phyloP scores from a whole-genome alignment of 2,329 filamentous ascomycete genomes.

The Coniochaeta pulveracea region DNA sequence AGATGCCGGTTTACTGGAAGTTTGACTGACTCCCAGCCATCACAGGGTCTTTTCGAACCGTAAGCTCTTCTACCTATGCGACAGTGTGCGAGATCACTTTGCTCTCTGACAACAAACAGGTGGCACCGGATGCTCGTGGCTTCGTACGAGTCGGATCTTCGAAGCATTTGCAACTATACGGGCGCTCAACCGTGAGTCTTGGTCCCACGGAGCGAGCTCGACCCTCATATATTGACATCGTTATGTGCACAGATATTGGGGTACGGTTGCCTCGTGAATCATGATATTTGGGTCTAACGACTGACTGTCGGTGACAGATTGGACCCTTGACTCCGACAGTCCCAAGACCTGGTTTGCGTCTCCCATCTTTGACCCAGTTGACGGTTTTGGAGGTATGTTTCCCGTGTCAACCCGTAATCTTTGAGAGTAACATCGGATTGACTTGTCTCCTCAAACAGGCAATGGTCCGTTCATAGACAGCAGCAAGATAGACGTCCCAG shows the following conservation, averaged over 20 bases:
- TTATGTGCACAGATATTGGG: constrained; percentile 1
- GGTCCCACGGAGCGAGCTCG: not conserved
- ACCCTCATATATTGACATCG: too few relatives aligned
- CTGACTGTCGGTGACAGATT: not conserved
- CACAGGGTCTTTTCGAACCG: constrained; percentile 1
- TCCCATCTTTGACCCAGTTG: constrained; percentile 13
- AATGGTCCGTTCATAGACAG: constrained; percentile 1
- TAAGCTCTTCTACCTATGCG: too few relatives aligned
- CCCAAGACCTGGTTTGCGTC: constrained; percentile 7
- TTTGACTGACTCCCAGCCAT: too few relatives aligned
- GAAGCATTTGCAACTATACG: not conserved
- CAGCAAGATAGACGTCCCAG: constrained; percentile 6
- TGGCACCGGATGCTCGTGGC: constrained; percentile 3
- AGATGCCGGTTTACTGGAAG: too few relatives aligned
- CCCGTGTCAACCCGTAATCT: not conserved
- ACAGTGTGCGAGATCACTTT: too few relatives aligned
- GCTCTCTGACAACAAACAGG: constrained; percentile 1
- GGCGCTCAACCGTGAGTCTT: constrained; percentile 5
- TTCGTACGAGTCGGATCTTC: constrained; percentile 3
- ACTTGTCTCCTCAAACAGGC: not conserved
- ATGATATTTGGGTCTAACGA: too few relatives aligned
- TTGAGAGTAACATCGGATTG: not conserved
- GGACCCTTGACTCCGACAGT: constrained; percentile 3
- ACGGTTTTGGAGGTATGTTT: constrained; percentile 9
- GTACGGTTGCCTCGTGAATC: not conserved